These are phyloP conservation scores for Cucumis hystrix DNA, from an alignment of 306 rosid species.

Conservation along the genomic window DNA sequence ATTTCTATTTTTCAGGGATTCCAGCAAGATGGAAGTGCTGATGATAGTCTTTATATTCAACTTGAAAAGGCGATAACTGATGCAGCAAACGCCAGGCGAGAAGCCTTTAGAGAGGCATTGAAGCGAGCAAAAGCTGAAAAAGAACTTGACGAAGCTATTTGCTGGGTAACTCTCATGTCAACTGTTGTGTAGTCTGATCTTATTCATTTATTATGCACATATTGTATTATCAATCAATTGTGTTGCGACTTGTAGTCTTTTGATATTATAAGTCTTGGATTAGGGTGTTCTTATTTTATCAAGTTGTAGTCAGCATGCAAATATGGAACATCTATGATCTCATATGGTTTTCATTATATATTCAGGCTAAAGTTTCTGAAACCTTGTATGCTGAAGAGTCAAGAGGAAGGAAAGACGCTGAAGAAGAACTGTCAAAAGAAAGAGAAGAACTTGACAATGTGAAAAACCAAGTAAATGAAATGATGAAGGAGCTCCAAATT, in stretches of 20 bases:
- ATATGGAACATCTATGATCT: neutral
- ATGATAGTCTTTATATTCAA: conserved; percentile 42
- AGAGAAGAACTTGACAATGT: conserved; percentile 30
- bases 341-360: neutral
- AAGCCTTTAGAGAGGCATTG: conserved; percentile 43
- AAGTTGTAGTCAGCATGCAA: neutral
- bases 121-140: conserved; percentile 63
- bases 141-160: conserved; percentile 39
- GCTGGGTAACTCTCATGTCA: conserved; percentile 33
- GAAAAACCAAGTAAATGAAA: conserved; percentile 29
- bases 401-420: conserved; percentile 44
- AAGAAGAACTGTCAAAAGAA: conserved; percentile 35
- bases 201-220: neutral
- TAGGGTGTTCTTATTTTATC: neutral
- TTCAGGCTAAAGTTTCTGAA: conserved; percentile 44
- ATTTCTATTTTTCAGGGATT: neutral
- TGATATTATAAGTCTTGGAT: neutral
- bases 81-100: conserved; percentile 46
- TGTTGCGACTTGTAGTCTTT: neutral
- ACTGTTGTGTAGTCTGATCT: neutral
- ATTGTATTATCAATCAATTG: neutral
- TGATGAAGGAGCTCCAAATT: conserved; percentile 36
- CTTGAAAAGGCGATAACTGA: conserved; percentile 51
- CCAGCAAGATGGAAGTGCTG: conserved; percentile 51
- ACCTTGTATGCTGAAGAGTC: conserved; percentile 31